Conservation (phyloP, 2,329 filamentous ascomycete genomes). For the Penicillium sp. region DNA sequence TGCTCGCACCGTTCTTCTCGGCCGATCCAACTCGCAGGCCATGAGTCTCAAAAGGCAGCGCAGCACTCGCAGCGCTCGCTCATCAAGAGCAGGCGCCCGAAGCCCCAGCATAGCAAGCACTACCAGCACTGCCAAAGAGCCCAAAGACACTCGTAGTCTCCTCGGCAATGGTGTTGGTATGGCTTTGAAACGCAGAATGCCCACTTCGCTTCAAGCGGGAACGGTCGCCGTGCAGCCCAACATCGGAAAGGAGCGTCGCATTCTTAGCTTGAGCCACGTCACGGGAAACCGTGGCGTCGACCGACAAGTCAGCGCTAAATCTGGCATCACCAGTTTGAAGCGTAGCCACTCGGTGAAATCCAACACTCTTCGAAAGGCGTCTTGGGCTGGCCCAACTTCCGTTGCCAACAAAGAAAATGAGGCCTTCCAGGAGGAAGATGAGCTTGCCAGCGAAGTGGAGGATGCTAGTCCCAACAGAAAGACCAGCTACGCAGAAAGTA, state of each 20-base stretch:
- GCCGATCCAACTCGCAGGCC: slow-evolving; percentile 55
- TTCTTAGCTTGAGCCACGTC: slow-evolving; percentile 87
- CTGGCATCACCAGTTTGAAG: slow-evolving; percentile 59
- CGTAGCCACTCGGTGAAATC: slow-evolving; percentile 75
- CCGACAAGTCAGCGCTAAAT: slow-evolving; percentile 34
- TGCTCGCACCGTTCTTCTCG: slow-evolving; percentile 75
- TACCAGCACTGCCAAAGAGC: slow-evolving; percentile 33
- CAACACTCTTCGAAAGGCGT: slow-evolving; percentile 61
- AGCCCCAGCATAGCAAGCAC: slow-evolving; percentile 36
- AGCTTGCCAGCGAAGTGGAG: slow-evolving; percentile 44
- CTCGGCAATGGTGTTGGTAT: slow-evolving; percentile 45
- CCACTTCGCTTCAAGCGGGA: slow-evolving; percentile 40
- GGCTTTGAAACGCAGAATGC: slow-evolving; percentile 51
- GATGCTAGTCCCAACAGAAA: slow-evolving; percentile 49
- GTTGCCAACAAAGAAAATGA: slow-evolving; percentile 60
- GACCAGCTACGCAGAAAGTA: slow-evolving; percentile 42
- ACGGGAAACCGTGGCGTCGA: slow-evolving; percentile 59
- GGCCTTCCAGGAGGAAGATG: slow-evolving; percentile 60
- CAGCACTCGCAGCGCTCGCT: slow-evolving; percentile 27
- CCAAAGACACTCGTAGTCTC: slow-evolving; percentile 36
- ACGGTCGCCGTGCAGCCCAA: slow-evolving; percentile 46
- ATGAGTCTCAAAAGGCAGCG: slow-evolving; percentile 53
- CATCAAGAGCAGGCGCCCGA: slow-evolving; percentile 35
- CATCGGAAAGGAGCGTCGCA: slow-evolving; percentile 64
- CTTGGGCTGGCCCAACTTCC: slow-evolving; percentile 58